phyloP scores from a whole-genome alignment of 1,139 yeast genomes.

The Debaryomyces sp. region DNA sequence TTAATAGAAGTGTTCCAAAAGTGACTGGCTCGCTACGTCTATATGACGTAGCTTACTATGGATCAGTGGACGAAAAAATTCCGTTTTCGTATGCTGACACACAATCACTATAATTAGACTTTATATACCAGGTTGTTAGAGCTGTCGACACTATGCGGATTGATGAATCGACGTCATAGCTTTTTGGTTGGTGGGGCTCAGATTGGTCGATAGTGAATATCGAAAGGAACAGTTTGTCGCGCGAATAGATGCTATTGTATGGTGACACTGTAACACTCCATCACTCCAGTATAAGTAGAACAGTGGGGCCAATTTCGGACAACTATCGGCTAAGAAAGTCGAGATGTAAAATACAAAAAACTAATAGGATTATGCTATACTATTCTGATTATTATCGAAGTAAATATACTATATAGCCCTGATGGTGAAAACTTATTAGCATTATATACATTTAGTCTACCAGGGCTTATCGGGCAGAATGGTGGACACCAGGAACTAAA shows the following conservation, averaged over 20 bases:
- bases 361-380: not conserved
- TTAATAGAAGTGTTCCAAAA: constrained; percentile 11
- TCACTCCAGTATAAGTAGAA: not conserved
- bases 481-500: too few species aligned
- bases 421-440: not conserved
- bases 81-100: not conserved
- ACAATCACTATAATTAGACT: not conserved
- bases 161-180: not conserved
- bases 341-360: too few species aligned
- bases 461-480: not conserved
- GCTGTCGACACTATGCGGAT: not conserved
- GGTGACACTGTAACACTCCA: too few species aligned
- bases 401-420: not conserved
- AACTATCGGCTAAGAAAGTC: too few species aligned
- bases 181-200: not conserved
- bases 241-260: not conserved
- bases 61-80: not conserved
- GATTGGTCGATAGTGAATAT: not conserved
- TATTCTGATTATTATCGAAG: not conserved
- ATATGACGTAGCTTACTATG: not conserved
- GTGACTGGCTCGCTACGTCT: constrained; percentile 6
- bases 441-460: not conserved
- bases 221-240: not conserved
- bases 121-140: not conserved
- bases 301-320: not conserved